A percentile compares a stretch with the other conserved stretches of the same genome.
Conservation (phyloP, 148 eudicot species). For the Fagopyrum tataricum region DNA sequence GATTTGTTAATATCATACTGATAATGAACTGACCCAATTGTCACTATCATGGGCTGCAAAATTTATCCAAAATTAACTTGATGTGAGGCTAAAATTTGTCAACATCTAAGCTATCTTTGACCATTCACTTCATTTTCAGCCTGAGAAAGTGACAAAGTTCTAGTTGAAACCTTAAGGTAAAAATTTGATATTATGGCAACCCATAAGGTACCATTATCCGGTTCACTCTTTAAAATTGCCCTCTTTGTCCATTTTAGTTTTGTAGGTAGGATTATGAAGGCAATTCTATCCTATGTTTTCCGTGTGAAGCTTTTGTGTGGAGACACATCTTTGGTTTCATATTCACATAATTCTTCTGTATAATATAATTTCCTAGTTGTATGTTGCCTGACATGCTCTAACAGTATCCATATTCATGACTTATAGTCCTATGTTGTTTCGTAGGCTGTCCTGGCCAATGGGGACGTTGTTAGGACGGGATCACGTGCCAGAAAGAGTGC, state of each 20-base stretch:
- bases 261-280: too few relatives aligned
- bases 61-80: not conserved
- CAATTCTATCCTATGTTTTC: not conserved
- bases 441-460: conserved; percentile 82
- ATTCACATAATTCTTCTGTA: not conserved
- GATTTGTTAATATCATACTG: not conserved
- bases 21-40: not conserved
- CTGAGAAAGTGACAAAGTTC: not conserved
- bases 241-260: too few relatives aligned
- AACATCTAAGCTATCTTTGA: not conserved
- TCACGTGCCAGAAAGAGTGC: conserved; percentile 98
- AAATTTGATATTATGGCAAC: not conserved
- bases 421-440: conserved; percentile 2
- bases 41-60: not conserved
- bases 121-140: conserved; percentile 5
- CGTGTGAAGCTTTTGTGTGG: not conserved
- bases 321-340: not conserved
- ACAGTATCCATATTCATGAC: not conserved
- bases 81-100: not conserved
- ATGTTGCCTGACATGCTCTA: not conserved
- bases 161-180: conserved; percentile 5
- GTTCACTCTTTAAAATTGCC: not conserved
- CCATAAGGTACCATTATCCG: not conserved
- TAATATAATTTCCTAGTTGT: not conserved
- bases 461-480: conserved; percentile 85